Conservation (phyloP, 2,329 filamentous ascomycete species). For the Dendrostoma leiphaemia region DNA sequence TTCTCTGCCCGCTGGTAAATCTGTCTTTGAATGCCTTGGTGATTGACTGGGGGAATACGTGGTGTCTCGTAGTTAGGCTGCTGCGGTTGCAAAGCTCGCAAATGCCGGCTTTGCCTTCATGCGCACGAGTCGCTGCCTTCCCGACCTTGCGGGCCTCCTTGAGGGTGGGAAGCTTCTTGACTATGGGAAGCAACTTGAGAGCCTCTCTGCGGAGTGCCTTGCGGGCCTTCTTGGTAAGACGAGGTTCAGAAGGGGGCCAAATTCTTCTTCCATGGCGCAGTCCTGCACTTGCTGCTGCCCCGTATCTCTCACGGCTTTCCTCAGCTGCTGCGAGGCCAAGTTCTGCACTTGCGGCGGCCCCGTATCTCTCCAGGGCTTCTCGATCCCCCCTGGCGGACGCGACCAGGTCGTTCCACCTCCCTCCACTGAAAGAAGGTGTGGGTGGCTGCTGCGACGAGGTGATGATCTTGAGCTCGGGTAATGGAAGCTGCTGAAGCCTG, state of each 20-base stretch:
- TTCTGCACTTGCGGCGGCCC: background rate
- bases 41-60: background rate
- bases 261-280: no score
- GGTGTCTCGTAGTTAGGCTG: background rate
- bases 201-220: no score
- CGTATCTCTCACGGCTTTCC: background rate
- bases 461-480: no score
- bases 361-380: background rate
- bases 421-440: background rate
- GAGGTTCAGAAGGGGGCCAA: no score
- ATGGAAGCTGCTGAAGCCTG: no score
- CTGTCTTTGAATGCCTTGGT: background rate
- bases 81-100: background rate
- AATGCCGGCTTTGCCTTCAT: background rate
- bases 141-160: no score
- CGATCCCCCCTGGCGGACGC: background rate
- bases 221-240: no score
- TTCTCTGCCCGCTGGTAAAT: background rate
- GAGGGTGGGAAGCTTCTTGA: no score
- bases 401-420: background rate
- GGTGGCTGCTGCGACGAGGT: no score
- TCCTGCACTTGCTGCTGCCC: background rate
- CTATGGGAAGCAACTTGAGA: no score
- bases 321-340: no score
- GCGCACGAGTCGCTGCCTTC: background rate